Evolutionary conservation across 2,329 filamentous ascomycete genomes (phyloP).

Genomic region (Colletotrichum eremochloae): DNA sequence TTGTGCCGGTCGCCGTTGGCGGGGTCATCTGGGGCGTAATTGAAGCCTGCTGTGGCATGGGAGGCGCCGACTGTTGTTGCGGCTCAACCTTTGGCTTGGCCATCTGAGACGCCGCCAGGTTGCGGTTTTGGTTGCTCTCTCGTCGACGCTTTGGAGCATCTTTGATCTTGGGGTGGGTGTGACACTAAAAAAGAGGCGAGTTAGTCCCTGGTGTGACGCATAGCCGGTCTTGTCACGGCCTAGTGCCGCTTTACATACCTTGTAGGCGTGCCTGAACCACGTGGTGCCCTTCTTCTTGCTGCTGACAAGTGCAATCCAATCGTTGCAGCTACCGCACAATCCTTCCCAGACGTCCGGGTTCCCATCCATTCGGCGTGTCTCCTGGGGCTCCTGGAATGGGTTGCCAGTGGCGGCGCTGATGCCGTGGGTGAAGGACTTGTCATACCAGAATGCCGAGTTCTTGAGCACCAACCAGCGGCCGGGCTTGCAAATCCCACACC

Average conservation of each 20-base stretch:
- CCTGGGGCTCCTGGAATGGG: conserved; percentile 81
- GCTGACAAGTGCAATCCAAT: conserved; percentile 85
- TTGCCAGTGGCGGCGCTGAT: conserved; percentile 86
- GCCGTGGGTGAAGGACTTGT: conserved; percentile 90
- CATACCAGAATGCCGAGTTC: conserved; percentile 94
- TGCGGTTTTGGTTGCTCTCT: conserved; percentile 68
- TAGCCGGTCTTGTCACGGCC: conserved; percentile 29
- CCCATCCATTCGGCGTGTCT: conserved; percentile 81
- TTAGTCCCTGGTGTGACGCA: conserved; percentile 40
- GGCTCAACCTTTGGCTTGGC: conserved; percentile 63
- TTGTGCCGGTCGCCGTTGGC: conserved; percentile 51
- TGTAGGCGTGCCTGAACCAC: conserved; percentile 92
- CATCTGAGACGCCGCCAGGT: conserved; percentile 57
- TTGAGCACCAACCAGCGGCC: conserved; percentile 89
- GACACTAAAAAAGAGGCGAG: conserved; percentile 64
- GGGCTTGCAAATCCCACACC: conserved; percentile 90
- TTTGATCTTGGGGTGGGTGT: conserved; percentile 79
- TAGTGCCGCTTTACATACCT: conserved; percentile 65
- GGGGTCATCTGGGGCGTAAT: conserved; percentile 62
- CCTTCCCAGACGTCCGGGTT: conserved; percentile 88
- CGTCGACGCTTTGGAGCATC: conserved; percentile 77
- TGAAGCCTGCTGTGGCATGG: conserved; percentile 43
- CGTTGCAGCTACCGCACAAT: conserved; percentile 81
- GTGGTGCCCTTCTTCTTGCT: conserved; percentile 94
- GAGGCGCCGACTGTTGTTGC: conserved; percentile 47